Evolutionary conservation across 345 rosid genomes (phyloP), one percentile per base, ranked within the genome.

Genomic region (Acer saccharum): DNA sequence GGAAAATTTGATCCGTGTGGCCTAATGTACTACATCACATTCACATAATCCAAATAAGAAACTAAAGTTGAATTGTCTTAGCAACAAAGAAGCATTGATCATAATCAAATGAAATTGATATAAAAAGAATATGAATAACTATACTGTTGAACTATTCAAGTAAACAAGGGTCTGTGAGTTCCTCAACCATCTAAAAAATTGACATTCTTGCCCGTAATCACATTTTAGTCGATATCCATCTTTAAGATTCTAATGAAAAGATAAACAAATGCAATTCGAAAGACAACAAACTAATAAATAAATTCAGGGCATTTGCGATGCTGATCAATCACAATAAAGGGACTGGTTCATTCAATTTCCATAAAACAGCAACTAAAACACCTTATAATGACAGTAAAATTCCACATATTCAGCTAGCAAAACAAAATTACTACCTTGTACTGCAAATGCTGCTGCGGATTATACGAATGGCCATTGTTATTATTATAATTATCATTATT

Each of bases 371-470:
- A 55, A 6, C 35, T 23, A 21, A 52, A 50, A 57, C 67, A 39
- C 39, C 50, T 8, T 67, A 39, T 65, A 10, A 65, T 65, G 17
- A 13, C 13, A 5, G 14, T 63, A 25, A 48, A 29, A 55, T 73
- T 18, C 13, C 14, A 16, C 18, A 54, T 17, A 16, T 54, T 60
- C 0, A 20, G 1, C 13, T n/a, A 60, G 10, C 0, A 7, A 60
- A 18, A 20, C 65, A 71, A 2, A 27, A 21, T 23, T 2, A 62
- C 14, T 85, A 87, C 90, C 86, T 87, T 85, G 75, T 63, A 76
- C 32, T 75, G 81, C 21, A 10, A 48, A 23, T 25, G 46, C 13
- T 68, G 82, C 10, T 60, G 64, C 10, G 58, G 65, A 48, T 27
- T 65, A 68, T 58, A 8, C 39, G n/a, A 21, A 65, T 20, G 50